Evolutionary conservation across 1,284 basidiomycete genomes (phyloP).

Genomic region (Papiliotrema fonsecae): DNA sequence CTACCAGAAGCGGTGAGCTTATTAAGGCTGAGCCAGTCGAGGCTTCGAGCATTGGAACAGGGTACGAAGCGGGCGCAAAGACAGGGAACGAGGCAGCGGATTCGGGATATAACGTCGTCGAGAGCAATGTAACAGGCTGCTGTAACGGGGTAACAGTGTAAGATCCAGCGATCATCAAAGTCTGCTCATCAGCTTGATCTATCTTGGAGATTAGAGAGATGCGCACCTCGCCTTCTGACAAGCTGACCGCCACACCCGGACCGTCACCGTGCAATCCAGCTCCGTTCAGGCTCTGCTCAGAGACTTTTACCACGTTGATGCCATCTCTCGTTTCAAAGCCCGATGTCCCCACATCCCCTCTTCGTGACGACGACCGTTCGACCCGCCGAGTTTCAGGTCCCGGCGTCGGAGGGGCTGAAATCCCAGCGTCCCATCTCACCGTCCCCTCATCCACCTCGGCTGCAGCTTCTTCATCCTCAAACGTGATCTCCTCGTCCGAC

Average conservation of each 20-base stretch:
- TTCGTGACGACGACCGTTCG: slow-evolving; percentile 9
- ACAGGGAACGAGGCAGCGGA: slow-evolving; percentile 46
- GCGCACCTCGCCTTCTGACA: slow-evolving; percentile 36
- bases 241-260: slow-evolving; percentile 29
- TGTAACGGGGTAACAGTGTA: slow-evolving; percentile 37
- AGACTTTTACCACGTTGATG: slow-evolving; percentile 20
- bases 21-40: slow-evolving; percentile 1
- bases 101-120: slow-evolving; percentile 49
- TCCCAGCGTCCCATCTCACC: slow-evolving; percentile 12
- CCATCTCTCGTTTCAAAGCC: slow-evolving; percentile 21
- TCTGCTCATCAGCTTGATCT: slow-evolving; percentile 6
- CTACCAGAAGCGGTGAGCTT: slow-evolving; percentile 2
- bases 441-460: slow-evolving; percentile 17
- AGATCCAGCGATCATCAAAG: slow-evolving; percentile 27
- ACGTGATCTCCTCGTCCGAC: slow-evolving; percentile 13
- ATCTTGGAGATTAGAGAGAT: too few relatives aligned
- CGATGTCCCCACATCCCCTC: slow-evolving; percentile 5
- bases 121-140: slow-evolving; percentile 24
- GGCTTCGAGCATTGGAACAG: slow-evolving; percentile 52
- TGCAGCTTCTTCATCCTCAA: slow-evolving; percentile 14
- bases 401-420: slow-evolving; percentile 13
- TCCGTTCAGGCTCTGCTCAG: slow-evolving; percentile 8
- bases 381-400: background rate
- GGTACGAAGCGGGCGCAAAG: slow-evolving; percentile 54
- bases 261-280: slow-evolving; percentile 19